phyloP scores from a whole-genome alignment of 2,329 filamentous ascomycete genomes.

The Colletotrichum tropicale region DNA sequence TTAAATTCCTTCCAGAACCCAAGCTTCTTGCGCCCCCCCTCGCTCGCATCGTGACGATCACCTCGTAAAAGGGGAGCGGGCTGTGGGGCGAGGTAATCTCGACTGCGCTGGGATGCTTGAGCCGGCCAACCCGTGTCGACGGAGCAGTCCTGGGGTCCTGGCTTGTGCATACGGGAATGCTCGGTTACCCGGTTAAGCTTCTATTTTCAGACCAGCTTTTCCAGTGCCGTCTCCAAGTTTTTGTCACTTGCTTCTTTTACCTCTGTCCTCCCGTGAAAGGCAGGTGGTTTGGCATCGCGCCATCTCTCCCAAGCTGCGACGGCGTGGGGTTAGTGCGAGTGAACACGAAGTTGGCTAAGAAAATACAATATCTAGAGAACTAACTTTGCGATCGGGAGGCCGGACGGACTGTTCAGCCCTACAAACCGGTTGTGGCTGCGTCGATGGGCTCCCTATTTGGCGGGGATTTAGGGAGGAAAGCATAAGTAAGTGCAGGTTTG shows the following conservation, averaged over 20 bases:
- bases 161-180: neutral
- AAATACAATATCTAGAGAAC: accelerated
- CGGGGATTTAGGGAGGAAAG: neutral
- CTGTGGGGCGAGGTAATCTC: conserved; percentile 7
- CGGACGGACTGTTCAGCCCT: neutral
- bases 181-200: neutral
- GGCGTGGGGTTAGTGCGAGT: neutral
- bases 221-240: neutral
- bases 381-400: neutral
- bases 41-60: neutral
- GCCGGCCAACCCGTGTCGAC: neutral
- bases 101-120: neutral
- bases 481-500: neutral
- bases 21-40: neutral
- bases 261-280: neutral
- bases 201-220: neutral
- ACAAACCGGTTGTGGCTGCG: neutral
- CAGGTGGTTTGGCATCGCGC: neutral
- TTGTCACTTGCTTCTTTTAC: neutral
- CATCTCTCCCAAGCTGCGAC: neutral
- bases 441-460: neutral
- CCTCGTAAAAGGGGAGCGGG: neutral
- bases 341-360: neutral
- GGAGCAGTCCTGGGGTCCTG: neutral
- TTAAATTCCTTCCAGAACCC: neutral